These are phyloP conservation scores for Prosopis cineraria DNA, from an alignment of 306 rosid species.

Conservation along the genomic window DNA sequence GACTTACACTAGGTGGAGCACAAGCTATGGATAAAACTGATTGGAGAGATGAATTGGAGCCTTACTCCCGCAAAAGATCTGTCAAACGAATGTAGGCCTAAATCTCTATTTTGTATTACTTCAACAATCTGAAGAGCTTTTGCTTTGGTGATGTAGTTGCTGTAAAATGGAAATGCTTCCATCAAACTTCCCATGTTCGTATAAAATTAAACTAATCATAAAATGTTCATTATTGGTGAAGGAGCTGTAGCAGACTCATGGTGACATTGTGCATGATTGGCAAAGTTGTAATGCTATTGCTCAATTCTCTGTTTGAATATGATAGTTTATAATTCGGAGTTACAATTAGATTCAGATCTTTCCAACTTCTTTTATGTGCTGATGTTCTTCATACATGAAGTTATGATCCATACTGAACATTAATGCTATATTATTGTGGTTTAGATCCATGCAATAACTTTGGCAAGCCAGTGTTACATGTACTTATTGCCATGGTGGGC, in stretches of 20 bases:
- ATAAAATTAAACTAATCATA: neutral
- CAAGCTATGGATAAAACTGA: neutral
- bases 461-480: too few species aligned
- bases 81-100: neutral
- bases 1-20: neutral
- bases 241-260: neutral
- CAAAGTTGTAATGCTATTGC: neutral
- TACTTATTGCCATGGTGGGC: too few species aligned
- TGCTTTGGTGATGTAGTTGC: neutral
- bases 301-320: neutral
- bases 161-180: neutral
- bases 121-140: neutral
- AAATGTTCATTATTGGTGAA: neutral
- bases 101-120: neutral
- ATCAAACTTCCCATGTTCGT: neutral
- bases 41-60: neutral
- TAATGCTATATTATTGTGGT: too few species aligned
- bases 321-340: neutral
- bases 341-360: neutral
- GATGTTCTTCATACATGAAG: neutral
- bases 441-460: too few species aligned
- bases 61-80: neutral
- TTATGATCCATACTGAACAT: too few species aligned
- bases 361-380: neutral
- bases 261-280: neutral